Evolutionary conservation across 179 eudicot genomes (phyloP), one percentile per base, ranked within the genome.

Genomic region (Patellifolia procumbens): DNA sequence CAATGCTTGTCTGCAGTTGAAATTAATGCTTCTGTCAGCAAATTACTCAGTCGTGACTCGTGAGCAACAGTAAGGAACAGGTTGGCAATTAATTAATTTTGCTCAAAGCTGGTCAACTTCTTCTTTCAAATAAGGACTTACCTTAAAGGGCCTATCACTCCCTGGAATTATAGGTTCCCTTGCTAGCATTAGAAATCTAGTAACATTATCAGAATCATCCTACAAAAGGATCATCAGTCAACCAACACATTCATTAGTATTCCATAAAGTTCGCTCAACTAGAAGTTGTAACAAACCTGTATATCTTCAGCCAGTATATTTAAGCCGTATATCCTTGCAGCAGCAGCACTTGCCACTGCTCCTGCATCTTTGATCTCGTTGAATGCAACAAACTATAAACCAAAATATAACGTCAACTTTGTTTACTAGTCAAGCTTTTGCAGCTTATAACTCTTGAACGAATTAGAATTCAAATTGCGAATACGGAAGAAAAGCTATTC

Each of bases 121-220:
- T 48, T 8, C 65, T 52, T 34, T 42, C 68, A 64, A 45, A 67
- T 6, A 37, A 31, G 13, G 35, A 37, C 77, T 55, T 77, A 87
- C 95, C 96, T 89, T 91, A 79, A 87, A 89, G 62, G 93, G 92
- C 71, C 86, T 83, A 81, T 85, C 92, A 29, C 83, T 86, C 28
- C 91, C 84, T n/a, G 91, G 93, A 79, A 89, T 82, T 39, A 88
- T 85, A 26, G 93, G 91, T 56, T 87, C 95, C 85, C 95, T 89
- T 72, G 95, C 95, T 59, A 90, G 86, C 91, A 90, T 87, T 58
- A 90, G 81, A 74, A 90, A 90, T 75, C 92, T 89, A 78, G 95
- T 90, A 32, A 89, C 80, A 83, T 91, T 91, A 67, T 89, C 91
- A 4, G 88, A 70, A 71, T 91, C 91, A 81, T 91, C 95, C 95